A percentile compares a stretch with the other conserved stretches of the same genome.
Evolutionary conservation across 768 basidiomycete genomes (phyloP).

Genomic region (Termitomyces sp.): DNA sequence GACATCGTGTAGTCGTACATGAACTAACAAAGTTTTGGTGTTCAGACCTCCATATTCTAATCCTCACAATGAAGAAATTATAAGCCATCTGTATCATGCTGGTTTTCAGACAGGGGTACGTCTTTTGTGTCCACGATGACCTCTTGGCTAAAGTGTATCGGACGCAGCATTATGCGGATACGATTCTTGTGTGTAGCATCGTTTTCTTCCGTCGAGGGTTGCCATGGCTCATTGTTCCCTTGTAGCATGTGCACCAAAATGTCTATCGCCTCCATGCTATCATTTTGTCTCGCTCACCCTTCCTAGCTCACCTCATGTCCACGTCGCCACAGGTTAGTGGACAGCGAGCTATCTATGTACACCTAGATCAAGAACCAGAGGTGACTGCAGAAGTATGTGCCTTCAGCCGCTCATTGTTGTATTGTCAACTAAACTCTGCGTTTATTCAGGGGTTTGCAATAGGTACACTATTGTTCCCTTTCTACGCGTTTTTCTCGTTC

Average conservation of each 20-base stretch:
- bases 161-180: conserved; percentile 77
- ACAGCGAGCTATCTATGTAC: conserved; percentile 68
- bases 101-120: conserved; percentile 82
- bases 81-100: conserved; percentile 73
- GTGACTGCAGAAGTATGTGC: conserved; percentile 77
- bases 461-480: conserved; percentile 36
- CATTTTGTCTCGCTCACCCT: conserved; percentile 84
- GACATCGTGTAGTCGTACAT: conserved; percentile 2
- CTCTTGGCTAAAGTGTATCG: conserved; percentile 12
- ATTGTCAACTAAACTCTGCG: conserved; percentile 7
- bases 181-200: conserved; percentile 56
- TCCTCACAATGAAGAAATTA: conserved; percentile 74
- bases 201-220: conserved; percentile 1
- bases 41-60: conserved; percentile 48
- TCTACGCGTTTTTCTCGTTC: conserved; percentile 7
- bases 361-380: conserved; percentile 75
- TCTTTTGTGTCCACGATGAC: conserved; percentile 1
- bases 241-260: conserved; percentile 70
- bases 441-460: conserved; percentile 65
- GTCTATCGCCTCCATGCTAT: conserved; percentile 79
- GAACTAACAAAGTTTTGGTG: conserved; percentile 12
- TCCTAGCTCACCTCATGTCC: conserved; percentile 84
- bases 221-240: conserved; percentile 5
- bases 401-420: conserved; percentile 5
- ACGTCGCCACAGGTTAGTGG: conserved; percentile 66